These are phyloP conservation scores for Dipteronia sinensis DNA, from an alignment of 345 rosid genomes.

Conservation along the genomic window DNA sequence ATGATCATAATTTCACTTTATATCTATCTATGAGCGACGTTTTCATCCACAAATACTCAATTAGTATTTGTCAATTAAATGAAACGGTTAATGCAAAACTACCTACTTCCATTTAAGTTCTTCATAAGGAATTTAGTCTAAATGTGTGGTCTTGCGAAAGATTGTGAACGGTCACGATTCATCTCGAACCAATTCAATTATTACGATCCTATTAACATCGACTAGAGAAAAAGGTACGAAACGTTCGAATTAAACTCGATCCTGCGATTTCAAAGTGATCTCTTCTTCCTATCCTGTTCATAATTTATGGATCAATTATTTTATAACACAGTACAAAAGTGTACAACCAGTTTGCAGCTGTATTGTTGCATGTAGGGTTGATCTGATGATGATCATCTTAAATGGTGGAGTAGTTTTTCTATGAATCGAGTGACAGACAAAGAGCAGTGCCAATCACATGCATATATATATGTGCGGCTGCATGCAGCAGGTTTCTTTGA, in stretches of 20 bases:
- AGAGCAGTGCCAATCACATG: constrained; percentile 9
- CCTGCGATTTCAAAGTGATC: not conserved
- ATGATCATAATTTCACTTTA: too few relatives aligned
- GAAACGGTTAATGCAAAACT: not conserved
- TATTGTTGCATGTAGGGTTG: not conserved
- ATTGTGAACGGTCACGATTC: too few relatives aligned
- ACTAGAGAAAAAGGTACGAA: too few relatives aligned
- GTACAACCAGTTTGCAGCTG: constrained; percentile 15
- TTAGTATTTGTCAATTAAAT: too few relatives aligned
- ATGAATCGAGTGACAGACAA: not conserved
- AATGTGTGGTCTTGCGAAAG: too few relatives aligned
- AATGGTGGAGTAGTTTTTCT: not conserved
- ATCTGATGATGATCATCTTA: constrained; percentile 2
- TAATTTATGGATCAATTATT: not conserved
- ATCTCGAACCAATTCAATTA: too few relatives aligned
- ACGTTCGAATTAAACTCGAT: not conserved
- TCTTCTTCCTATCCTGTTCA: not conserved
- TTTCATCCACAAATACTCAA: too few relatives aligned
- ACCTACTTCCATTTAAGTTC: not conserved
- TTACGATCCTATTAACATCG: too few relatives aligned
- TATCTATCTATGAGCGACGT: too few relatives aligned
- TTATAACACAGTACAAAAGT: not conserved
- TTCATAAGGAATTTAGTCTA: too few relatives aligned
- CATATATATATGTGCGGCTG: not conserved
- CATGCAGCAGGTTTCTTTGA: constrained; percentile 8